A percentile compares a stretch with the other conserved stretches of the same genome.
phyloP scores from a whole-genome alignment of 768 basidiomycete species.

The Coprinopsis cinerea region DNA sequence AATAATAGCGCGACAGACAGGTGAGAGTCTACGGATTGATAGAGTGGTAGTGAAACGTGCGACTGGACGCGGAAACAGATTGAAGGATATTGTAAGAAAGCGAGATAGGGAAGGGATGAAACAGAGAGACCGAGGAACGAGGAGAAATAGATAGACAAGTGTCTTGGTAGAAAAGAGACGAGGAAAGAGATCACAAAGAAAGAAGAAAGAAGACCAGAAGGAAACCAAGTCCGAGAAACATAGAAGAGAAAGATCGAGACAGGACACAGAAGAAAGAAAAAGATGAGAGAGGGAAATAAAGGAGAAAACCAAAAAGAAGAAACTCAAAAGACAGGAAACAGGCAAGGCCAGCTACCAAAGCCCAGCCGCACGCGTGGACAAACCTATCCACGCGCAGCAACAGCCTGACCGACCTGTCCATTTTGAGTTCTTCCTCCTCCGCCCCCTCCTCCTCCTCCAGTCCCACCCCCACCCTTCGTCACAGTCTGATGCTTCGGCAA shows the following conservation, averaged over 20 bases:
- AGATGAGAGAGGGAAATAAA: background rate
- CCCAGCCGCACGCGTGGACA: conserved; percentile 2
- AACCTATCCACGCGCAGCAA: conserved; percentile 10
- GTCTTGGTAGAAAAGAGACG: no score
- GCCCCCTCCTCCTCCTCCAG: conserved; percentile 13
- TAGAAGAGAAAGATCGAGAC: background rate
- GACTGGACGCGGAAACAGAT: no score
- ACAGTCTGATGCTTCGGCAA: conserved; percentile 16
- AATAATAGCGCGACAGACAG: no score
- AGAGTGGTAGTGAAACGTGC: no score
- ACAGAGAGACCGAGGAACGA: no score
- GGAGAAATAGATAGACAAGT: no score
- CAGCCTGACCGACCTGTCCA: conserved; percentile 3
- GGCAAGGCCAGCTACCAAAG: background rate
- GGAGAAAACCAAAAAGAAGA: background rate
- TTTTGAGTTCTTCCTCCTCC: background rate
- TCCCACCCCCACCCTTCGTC: conserved; percentile 17
- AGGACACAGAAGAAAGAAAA: background rate
- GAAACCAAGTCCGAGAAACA: no score
- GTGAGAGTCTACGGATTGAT: no score
- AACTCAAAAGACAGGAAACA: no score
- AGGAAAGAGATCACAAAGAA: background rate
- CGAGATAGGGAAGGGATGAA: no score
- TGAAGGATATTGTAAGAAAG: no score
- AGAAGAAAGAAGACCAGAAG: background rate